A percentile compares a stretch with the other conserved stretches of the same genome.
phyloP scores from a whole-genome alignment of 164 flowering plant species.

The Hamamelis virginiana region DNA sequence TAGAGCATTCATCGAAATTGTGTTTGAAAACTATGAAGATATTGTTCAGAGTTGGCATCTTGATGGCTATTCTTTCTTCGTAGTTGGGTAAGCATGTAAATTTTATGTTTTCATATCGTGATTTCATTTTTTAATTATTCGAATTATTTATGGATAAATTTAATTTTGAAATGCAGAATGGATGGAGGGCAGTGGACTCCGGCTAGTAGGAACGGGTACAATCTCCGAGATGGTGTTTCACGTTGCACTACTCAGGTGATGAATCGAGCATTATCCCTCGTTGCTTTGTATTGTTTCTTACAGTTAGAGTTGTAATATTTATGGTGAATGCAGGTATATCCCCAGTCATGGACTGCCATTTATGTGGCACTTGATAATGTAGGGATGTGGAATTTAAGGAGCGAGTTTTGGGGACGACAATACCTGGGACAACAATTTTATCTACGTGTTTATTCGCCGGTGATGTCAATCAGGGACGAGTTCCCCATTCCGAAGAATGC shows the following conservation, averaged over 20 bases:
- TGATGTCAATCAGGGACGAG: slow-evolving; percentile 71
- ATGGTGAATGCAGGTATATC: slow-evolving; percentile 64
- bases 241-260: slow-evolving; percentile 79
- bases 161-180: slow-evolving; percentile 53
- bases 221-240: slow-evolving; percentile 73
- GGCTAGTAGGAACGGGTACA: slow-evolving; percentile 57
- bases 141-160: not conserved
- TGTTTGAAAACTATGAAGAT: slow-evolving; percentile 62
- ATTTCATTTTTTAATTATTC: not conserved
- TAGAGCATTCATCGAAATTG: slow-evolving; percentile 68
- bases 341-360: slow-evolving; percentile 84
- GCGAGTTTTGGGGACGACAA: slow-evolving; percentile 85
- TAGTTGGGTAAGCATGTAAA: slow-evolving; percentile 66
- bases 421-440: slow-evolving; percentile 90
- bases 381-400: slow-evolving; percentile 90
- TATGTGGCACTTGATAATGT: slow-evolving; percentile 75
- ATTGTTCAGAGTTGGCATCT: slow-evolving; percentile 77
- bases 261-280: too few species aligned
- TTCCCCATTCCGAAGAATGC: slow-evolving; percentile 83
- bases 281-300: too few species aligned
- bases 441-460: slow-evolving; percentile 63
- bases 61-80: slow-evolving; percentile 77
- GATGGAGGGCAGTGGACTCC: slow-evolving; percentile 78
- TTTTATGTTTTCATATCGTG: not conserved
- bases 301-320: too few species aligned